phyloP scores from a whole-genome alignment of 2,329 filamentous ascomycete genomes.

The Ambrosiella cleistominuta region DNA sequence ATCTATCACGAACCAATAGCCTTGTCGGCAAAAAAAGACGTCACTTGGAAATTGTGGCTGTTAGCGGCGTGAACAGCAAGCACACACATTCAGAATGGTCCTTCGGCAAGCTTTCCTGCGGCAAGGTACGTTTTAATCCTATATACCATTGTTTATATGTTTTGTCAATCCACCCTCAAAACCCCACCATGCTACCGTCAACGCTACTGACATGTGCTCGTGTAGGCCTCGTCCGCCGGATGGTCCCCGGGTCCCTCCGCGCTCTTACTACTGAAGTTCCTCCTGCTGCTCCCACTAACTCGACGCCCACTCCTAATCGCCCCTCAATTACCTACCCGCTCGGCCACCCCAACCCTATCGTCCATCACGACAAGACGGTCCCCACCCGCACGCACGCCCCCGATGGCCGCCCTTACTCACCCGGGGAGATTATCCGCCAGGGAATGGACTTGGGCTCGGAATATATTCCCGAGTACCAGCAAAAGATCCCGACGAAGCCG shows the following conservation, averaged over 20 bases:
- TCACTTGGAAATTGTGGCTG: background rate
- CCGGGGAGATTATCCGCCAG: background rate
- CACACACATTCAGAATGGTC: conserved; percentile 27
- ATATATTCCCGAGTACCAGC: background rate
- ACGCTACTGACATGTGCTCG: background rate
- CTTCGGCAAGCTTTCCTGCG: conserved; percentile 35
- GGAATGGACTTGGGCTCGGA: background rate
- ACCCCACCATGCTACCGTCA: background rate
- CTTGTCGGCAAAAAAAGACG: conserved; percentile 6
- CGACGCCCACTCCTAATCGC: background rate
- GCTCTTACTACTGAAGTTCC: background rate
- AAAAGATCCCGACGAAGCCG: conserved; percentile 10
- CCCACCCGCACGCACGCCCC: background rate
- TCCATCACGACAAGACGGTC: background rate
- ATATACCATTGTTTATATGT: background rate
- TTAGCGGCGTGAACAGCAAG: background rate
- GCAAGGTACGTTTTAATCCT: conserved; percentile 28
- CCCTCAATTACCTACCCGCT: background rate
- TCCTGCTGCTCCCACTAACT: background rate
- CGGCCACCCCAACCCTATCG: background rate
- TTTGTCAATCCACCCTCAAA: background rate
- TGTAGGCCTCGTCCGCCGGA: conserved; percentile 3
- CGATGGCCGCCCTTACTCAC: background rate
- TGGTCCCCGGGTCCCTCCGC: conserved; percentile 4
- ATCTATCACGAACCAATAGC: conserved; percentile 15